These are phyloP conservation scores for Backusella liffmaniae DNA, from an alignment of 192 early-diverging fungal genomes.

Conservation along the genomic window DNA sequence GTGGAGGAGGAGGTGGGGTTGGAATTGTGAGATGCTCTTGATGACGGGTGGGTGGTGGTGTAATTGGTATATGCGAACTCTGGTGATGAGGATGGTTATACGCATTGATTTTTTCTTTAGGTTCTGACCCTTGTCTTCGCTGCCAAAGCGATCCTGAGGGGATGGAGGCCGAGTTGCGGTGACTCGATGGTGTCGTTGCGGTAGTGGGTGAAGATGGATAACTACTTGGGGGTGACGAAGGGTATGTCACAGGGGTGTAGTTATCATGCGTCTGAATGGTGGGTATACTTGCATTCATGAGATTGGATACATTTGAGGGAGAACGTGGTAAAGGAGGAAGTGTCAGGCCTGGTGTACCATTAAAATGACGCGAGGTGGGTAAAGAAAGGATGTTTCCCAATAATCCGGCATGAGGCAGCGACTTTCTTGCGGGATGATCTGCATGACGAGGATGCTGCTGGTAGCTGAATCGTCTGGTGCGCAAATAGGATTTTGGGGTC, in stretches of 20 bases:
- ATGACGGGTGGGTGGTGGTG: background rate
- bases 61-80: background rate
- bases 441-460: constrained; percentile 3
- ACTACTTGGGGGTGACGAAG: constrained; percentile 50
- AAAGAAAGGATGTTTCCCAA: background rate
- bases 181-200: background rate
- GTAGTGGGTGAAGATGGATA: background rate
- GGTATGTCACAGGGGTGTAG: constrained; percentile 18
- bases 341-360: constrained; percentile 6
- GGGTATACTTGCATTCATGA: background rate
- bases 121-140: background rate
- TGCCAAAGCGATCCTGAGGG: constrained; percentile 6
- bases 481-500: background rate
- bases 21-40: background rate
- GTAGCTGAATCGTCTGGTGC: background rate
- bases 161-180: background rate
- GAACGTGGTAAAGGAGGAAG: constrained; percentile 34
- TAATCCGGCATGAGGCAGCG: background rate
- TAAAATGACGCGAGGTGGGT: background rate
- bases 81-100: background rate
- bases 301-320: constrained; percentile 8
- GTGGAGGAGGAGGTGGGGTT: background rate
- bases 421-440: constrained; percentile 1
- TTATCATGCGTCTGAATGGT: constrained; percentile 19
- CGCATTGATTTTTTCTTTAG: constrained; percentile 6